Evolutionary conservation across 805 yeast genomes (phyloP).

Genomic region (Hanseniaspora valbyensis): DNA sequence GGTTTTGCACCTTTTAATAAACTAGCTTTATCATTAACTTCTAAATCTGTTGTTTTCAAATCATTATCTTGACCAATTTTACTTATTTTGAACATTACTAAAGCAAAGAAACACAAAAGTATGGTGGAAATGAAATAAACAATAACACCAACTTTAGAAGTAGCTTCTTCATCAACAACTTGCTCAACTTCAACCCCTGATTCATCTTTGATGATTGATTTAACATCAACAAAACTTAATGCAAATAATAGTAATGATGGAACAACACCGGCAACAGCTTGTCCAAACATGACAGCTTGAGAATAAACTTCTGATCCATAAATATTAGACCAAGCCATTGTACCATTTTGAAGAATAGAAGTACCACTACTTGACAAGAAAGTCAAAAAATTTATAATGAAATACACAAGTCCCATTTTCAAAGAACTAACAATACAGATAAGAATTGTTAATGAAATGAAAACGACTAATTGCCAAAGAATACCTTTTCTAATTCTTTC

Average conservation of each 20-base stretch:
- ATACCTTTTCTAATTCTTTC: slow-evolving; percentile 53
- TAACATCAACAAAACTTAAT: slow-evolving; percentile 35
- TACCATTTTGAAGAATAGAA: slow-evolving; percentile 77
- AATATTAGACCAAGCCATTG: slow-evolving; percentile 74
- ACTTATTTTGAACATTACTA: slow-evolving; percentile 22
- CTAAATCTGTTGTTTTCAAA: background rate
- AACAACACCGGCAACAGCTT: slow-evolving; percentile 84
- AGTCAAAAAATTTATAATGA: slow-evolving; percentile 50
- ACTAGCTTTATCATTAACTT: background rate
- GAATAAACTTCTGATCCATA: slow-evolving; percentile 59
- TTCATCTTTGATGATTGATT: slow-evolving; percentile 18
- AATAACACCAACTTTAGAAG: slow-evolving; percentile 22
- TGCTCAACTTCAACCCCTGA: slow-evolving; percentile 17
- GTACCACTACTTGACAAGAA: slow-evolving; percentile 61
- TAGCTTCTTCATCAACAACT: slow-evolving; percentile 21
- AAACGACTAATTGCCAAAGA: slow-evolving; percentile 44
- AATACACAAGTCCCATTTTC: slow-evolving; percentile 29
- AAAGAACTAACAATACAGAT: slow-evolving; percentile 24
- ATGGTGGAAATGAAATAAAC: slow-evolving; percentile 32
- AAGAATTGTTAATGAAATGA: slow-evolving; percentile 45
- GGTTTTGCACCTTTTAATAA: background rate
- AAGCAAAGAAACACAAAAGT: slow-evolving; percentile 23
- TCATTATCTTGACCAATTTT: slow-evolving; percentile 19
- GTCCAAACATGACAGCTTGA: slow-evolving; percentile 89
- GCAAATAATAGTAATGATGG: slow-evolving; percentile 50